Conservation (phyloP, 805 yeast genomes). For the Vanderwaltozyma polyspora region DNA sequence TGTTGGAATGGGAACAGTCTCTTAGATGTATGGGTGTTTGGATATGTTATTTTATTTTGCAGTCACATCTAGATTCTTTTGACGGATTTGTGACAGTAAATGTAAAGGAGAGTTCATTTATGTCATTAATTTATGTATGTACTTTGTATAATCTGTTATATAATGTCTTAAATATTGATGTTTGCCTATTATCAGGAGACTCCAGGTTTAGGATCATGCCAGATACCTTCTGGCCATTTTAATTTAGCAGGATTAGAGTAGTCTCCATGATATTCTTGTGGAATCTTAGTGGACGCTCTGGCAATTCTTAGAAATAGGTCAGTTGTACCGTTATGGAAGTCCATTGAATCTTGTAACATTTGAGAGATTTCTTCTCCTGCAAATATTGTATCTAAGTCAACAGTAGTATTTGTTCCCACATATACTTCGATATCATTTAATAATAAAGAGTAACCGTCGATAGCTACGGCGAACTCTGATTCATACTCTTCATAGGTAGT, state of each 20-base stretch:
- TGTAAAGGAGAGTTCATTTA: too few relatives aligned
- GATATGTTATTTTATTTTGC: too few relatives aligned
- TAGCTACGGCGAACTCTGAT: too few relatives aligned
- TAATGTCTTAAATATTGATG: too few relatives aligned
- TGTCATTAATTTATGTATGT: too few relatives aligned
- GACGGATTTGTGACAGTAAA: too few relatives aligned
- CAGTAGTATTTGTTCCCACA: conserved; percentile 39
- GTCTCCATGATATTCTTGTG: conserved; percentile 39
- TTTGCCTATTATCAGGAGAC: too few relatives aligned
- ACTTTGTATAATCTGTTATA: too few relatives aligned
- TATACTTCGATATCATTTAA: conserved; percentile 72
- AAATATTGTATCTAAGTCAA: conserved; percentile 33
- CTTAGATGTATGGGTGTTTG: too few relatives aligned
- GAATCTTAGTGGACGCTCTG: conserved; percentile 31
- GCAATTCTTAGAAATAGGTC: conserved; percentile 48
- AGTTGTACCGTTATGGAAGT: conserved; percentile 6
- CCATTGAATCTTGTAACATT: conserved; percentile 11
- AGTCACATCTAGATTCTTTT: too few relatives aligned
- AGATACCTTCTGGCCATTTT: conserved; percentile 49
- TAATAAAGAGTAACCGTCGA: conserved; percentile 50
- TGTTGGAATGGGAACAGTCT: too few relatives aligned
- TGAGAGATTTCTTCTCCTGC: conserved; percentile 8
- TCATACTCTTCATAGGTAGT: conserved; percentile 12
- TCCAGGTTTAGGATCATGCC: conserved; percentile 42
- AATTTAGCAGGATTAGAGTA: conserved; percentile 54